Percentiles rank a stretch among this genome's conserved stretches.
These are phyloP conservation scores for Phylloporus arenicola DNA, from an alignment of 768 basidiomycete genomes.

Conservation along the genomic window DNA sequence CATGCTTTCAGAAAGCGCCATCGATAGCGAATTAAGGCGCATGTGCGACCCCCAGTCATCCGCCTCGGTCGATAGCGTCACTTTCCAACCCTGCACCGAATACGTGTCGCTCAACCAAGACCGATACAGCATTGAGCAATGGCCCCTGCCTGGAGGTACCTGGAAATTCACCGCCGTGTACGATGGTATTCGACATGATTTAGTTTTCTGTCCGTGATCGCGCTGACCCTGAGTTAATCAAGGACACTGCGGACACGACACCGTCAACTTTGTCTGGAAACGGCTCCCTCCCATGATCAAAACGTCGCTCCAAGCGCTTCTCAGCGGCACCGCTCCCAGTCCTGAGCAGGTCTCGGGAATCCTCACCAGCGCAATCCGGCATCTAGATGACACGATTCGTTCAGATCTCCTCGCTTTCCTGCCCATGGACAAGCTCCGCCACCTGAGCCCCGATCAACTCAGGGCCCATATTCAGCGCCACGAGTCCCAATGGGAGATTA, in stretches of 20 bases:
- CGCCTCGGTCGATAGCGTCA: constrained; percentile 34
- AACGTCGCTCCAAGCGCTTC: constrained; percentile 33
- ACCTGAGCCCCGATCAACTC: constrained; percentile 36
- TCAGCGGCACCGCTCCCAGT: constrained; percentile 22
- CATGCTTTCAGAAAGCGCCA: constrained; percentile 35
- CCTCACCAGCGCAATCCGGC: constrained; percentile 34
- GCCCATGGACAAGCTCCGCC: constrained; percentile 32
- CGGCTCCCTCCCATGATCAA: constrained; percentile 39
- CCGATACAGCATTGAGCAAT: constrained; percentile 36
- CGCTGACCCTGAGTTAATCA: constrained; percentile 13
- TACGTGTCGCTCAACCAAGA: constrained; percentile 38
- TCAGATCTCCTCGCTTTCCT: constrained; percentile 42
- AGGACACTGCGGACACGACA: constrained; percentile 48
- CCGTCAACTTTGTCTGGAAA: constrained; percentile 40
- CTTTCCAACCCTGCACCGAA: constrained; percentile 39
- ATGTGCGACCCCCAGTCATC: constrained; percentile 34
- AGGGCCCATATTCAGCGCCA: constrained; percentile 35
- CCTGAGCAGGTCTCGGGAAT: constrained; percentile 35
- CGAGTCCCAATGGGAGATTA: constrained; percentile 33
- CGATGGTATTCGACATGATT: constrained; percentile 33
- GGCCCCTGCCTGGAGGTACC: constrained; percentile 36
- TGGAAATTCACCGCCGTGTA: constrained; percentile 45
- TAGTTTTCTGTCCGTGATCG: constrained; percentile 23
- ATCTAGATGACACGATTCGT: constrained; percentile 40
- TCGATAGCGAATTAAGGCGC: constrained; percentile 37